Evolutionary conservation across 352 stramenopile genomes (phyloP).

Genomic region (Phytophthora meadii): DNA sequence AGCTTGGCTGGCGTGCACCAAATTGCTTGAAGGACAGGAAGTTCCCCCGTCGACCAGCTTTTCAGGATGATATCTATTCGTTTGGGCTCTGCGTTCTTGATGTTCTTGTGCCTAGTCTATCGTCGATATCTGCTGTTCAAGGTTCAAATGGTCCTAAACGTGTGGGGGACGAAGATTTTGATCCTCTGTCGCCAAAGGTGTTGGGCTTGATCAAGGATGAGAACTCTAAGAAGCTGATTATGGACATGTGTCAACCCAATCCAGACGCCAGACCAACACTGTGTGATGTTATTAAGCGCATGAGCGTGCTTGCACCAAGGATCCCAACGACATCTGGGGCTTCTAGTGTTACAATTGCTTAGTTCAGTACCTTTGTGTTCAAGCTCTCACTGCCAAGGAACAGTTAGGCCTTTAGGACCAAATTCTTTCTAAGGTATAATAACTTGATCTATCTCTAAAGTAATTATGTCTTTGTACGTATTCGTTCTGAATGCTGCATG

Average conservation of each 20-base stretch:
- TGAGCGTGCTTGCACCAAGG: conserved; percentile 1
- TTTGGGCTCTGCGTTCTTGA: conserved; percentile 32
- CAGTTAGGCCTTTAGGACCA: too few relatives aligned
- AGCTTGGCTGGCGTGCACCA: conserved; percentile 26
- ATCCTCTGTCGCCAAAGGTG: neutral
- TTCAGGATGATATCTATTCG: conserved; percentile 29
- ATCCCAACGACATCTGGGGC: too few relatives aligned
- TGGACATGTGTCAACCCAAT: conserved; percentile 16
- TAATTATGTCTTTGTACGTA: too few relatives aligned
- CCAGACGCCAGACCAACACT: conserved; percentile 6
- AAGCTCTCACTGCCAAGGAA: too few relatives aligned
- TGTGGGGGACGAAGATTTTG: conserved; percentile 14
- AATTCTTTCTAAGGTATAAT: too few relatives aligned
- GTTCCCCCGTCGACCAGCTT: conserved; percentile 7
- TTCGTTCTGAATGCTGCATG: too few relatives aligned
- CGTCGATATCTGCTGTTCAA: neutral
- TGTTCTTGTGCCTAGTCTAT: conserved; percentile 5
- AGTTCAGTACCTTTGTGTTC: too few relatives aligned
- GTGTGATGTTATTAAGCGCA: conserved; percentile 7
- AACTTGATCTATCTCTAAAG: too few relatives aligned
- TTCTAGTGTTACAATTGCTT: too few relatives aligned
- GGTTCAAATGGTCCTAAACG: neutral
- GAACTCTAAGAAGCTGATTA: conserved; percentile 2
- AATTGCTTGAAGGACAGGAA: conserved; percentile 12
- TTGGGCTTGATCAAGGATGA: conserved; percentile 1